These are phyloP conservation scores for Trichoderma lentiforme DNA, from an alignment of 2,329 filamentous ascomycete species.

Conservation along the genomic window DNA sequence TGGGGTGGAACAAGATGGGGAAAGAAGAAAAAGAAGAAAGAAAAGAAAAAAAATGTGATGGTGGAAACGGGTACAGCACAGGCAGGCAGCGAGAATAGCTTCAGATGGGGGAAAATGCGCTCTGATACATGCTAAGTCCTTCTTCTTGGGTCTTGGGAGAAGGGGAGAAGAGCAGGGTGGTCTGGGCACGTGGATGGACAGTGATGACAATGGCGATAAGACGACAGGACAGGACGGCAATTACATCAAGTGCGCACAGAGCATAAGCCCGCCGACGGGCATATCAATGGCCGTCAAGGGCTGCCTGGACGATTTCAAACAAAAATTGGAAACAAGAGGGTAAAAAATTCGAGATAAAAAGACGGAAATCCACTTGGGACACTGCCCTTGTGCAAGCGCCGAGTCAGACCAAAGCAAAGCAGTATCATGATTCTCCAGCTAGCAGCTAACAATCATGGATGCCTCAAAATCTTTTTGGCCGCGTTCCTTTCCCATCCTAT, in stretches of 20 bases:
- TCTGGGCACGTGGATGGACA: slow-evolving; percentile 12
- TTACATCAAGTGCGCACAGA: background rate
- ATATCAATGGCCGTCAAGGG: background rate
- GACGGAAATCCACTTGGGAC: background rate
- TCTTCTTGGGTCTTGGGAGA: background rate
- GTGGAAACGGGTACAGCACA: background rate
- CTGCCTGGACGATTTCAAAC: background rate
- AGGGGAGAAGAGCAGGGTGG: background rate
- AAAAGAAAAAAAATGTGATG: background rate
- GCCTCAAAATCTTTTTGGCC: background rate
- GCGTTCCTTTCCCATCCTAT: background rate
- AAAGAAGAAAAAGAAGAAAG: background rate
- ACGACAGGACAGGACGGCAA: background rate
- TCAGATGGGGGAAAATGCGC: background rate
- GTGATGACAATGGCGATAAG: slow-evolving; percentile 7
- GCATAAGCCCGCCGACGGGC: background rate
- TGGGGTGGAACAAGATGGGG: background rate
- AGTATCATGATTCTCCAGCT: background rate
- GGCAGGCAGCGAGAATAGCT: background rate
- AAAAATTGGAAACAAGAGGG: background rate
- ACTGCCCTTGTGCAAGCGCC: background rate
- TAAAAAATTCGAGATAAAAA: background rate
- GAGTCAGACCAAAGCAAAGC: background rate
- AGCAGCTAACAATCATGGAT: background rate
- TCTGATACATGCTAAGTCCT: background rate